A percentile compares a stretch with the other conserved stretches of the same genome.
Conservation (phyloP, 257 asterid genomes). For the Solanum sejunctum region DNA sequence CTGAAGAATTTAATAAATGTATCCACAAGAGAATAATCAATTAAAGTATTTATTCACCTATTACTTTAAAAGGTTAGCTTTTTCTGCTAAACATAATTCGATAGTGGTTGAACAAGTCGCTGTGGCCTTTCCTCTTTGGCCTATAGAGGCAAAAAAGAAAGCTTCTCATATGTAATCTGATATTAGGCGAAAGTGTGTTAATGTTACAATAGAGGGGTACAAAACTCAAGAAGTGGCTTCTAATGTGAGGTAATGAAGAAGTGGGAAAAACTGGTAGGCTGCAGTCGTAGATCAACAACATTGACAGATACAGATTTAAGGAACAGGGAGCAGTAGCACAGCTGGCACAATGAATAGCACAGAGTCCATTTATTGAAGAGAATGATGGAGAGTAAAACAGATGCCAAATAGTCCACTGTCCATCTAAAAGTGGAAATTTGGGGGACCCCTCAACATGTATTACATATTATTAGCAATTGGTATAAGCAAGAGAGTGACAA, state of each 20-base stretch:
- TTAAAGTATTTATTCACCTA: neutral
- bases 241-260: neutral
- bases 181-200: neutral
- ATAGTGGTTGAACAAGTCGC: neutral
- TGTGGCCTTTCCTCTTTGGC: neutral
- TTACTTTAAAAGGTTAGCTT: neutral
- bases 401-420: conserved; percentile 14
- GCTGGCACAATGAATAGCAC: conserved; percentile 28
- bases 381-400: conserved; percentile 1
- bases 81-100: neutral
- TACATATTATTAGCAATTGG: neutral
- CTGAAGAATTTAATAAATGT: neutral
- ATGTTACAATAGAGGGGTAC: neutral
- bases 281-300: neutral
- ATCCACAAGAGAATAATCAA: neutral
- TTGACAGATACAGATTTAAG: conserved; percentile 3
- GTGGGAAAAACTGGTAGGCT: neutral
- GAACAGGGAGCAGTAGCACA: conserved; percentile 16
- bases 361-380: conserved; percentile 8
- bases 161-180: neutral
- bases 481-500: conserved; percentile 1
- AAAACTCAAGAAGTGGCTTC: neutral
- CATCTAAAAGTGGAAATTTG: conserved; percentile 7
- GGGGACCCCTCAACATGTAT: conserved; percentile 15
- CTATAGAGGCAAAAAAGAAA: neutral